phyloP scores from a whole-genome alignment of 257 asterid species.

The Nemophila menziesii region DNA sequence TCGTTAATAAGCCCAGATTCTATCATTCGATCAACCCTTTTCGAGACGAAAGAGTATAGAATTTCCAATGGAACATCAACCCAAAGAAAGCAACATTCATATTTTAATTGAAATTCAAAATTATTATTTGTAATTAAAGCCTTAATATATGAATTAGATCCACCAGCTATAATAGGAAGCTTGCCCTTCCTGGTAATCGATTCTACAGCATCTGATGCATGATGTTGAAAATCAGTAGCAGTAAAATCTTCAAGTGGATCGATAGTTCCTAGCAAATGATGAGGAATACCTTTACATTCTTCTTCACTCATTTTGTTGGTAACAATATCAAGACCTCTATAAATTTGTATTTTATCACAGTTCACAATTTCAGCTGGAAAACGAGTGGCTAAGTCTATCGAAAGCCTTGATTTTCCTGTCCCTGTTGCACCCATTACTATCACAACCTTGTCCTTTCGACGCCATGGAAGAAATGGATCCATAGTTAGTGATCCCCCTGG shows the following conservation, averaged over 20 bases:
- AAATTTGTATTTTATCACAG: conserved; percentile 15
- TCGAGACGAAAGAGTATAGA: neutral
- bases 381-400: conserved; percentile 15
- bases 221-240: conserved; percentile 3
- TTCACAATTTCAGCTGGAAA: conserved; percentile 13
- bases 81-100: conserved; percentile 13
- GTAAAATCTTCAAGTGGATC: conserved; percentile 11
- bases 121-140: conserved; percentile 7
- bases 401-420: conserved; percentile 18
- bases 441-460: conserved; percentile 9
- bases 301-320: conserved; percentile 13
- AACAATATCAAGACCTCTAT: conserved; percentile 11
- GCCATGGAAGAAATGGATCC: neutral
- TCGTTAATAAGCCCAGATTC: conserved; percentile 9
- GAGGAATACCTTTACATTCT: conserved; percentile 6
- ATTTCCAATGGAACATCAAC: conserved; percentile 7
- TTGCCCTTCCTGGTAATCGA: conserved; percentile 4
- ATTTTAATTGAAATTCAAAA: neutral
- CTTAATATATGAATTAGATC: conserved; percentile 13
- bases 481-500: neutral
- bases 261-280: conserved; percentile 14
- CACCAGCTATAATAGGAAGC: conserved; percentile 16
- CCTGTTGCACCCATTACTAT: conserved; percentile 18
- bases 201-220: conserved; percentile 1
- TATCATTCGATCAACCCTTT: conserved; percentile 14